Base-by-base conservation (phyloP, 2,329 filamentous ascomycete species). In the Septoria linicola region DNA sequence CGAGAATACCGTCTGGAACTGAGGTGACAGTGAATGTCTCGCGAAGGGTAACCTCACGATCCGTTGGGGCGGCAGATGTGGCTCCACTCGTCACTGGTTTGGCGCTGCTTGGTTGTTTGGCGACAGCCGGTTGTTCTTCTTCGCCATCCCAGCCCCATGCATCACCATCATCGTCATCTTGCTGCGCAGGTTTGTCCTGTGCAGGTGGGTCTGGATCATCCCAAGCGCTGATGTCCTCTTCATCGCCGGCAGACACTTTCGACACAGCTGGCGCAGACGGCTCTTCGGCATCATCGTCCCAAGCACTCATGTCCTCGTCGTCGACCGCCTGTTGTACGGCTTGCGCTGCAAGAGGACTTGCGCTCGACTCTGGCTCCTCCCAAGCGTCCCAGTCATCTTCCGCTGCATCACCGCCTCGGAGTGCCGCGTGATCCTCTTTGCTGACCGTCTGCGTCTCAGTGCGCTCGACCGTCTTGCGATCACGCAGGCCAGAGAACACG, bases 21-120 rank as follows among this genome's bases (percentile, higher is more conserved):
- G 87, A 87, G 0, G 92, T 96, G 44, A 96, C 87, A 52, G 84
- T 88, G 68, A 96, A 99, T 1, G 80, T 87, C 71, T 99, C 93
- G 55, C 80, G 87, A 37, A 97, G 72, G 0, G 88, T 87, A 53
- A 97, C 55, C 44, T 70, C 64, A 16, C 63, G 62, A 39, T 69
- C 57, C 0, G 59, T 27, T 17, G 62, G 30, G 32, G 65, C 51
- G 2, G 62, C 39, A 17, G 41, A 34, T 27, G 44, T 57, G 13
- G 66, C 57, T 3, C 65, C 51, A 19, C 61, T 60, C 41, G 69
- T 70, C 11, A 42, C 23, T 8, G 51, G 34, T 23, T 39, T 31
- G 32, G 42, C 35, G 7, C 16, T 35, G 59, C 34, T 69, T 64
- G 42, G 72, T 25, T 53, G 59, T 8, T 37, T 39, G 16, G 41